Conservation (phyloP, 768 basidiomycete genomes). For the Auriscalpium vulgare region DNA sequence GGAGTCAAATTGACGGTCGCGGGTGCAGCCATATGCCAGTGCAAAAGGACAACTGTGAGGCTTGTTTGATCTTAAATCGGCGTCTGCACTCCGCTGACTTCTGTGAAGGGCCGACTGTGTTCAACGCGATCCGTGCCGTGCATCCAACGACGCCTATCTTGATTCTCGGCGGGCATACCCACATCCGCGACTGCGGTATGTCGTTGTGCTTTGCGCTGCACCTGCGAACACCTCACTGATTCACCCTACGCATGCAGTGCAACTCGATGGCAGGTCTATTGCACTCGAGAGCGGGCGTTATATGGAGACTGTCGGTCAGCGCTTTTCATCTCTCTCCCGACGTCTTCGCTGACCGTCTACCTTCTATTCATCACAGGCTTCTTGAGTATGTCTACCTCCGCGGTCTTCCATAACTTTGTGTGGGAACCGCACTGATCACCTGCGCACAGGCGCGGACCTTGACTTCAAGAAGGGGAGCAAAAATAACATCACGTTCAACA, state of each 20-base stretch:
- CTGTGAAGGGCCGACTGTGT: conserved; percentile 56
- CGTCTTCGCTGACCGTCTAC: background rate
- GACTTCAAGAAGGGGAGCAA: conserved; percentile 27
- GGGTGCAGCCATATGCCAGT: conserved; percentile 74
- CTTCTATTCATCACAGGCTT: conserved; percentile 32
- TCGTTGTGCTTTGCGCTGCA: conserved; percentile 9
- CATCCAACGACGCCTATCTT: conserved; percentile 75
- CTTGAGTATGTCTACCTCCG: conserved; percentile 41
- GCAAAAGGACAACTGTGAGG: conserved; percentile 53
- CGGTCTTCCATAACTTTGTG: no score
- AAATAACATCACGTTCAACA: conserved; percentile 51
- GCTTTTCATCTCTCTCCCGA: background rate
- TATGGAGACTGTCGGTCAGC: conserved; percentile 83
- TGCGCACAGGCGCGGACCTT: conserved; percentile 38
- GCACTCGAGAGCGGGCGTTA: conserved; percentile 79
- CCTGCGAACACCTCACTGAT: background rate
- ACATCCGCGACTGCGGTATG: conserved; percentile 73
- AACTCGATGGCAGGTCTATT: conserved; percentile 70
- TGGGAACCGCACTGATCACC: background rate
- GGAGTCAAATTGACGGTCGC: background rate
- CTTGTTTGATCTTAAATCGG: background rate
- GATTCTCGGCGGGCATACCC: conserved; percentile 77
- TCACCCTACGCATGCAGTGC: conserved; percentile 28
- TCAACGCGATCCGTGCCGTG: conserved; percentile 61
- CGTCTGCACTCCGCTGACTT: background rate